Percentiles rank a stretch among this genome's conserved stretches.
These are phyloP conservation scores for Stramenopiles sp. DNA, from an alignment of 352 stramenopile species.

Conservation along the genomic window DNA sequence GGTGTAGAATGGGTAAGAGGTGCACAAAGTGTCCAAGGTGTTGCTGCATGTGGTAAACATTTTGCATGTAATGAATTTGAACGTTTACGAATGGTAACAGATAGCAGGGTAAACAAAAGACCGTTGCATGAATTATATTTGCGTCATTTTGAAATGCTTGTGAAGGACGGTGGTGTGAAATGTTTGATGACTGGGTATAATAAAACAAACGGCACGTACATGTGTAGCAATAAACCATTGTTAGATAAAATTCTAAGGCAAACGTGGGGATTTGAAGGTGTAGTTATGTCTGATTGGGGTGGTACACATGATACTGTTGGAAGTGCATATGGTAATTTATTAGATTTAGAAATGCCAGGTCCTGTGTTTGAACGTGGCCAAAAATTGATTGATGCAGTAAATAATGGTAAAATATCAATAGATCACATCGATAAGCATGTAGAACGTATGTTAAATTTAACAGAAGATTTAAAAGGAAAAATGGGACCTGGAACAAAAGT, in stretches of 20 bases:
- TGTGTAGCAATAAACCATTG: slow-evolving; percentile 24
- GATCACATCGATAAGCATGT: neutral
- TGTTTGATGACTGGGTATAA: slow-evolving; percentile 32
- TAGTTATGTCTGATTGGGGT: slow-evolving; percentile 30
- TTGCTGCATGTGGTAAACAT: slow-evolving; percentile 28
- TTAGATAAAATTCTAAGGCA: slow-evolving; percentile 18
- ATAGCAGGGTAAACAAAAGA: slow-evolving; percentile 24
- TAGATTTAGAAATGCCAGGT: slow-evolving; percentile 33
- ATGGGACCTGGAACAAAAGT: neutral
- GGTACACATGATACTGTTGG: slow-evolving; percentile 19
- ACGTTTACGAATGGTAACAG: slow-evolving; percentile 21
- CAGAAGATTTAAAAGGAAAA: neutral
- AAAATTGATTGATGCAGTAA: slow-evolving; percentile 13
- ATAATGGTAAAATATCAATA: neutral
- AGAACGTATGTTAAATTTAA: neutral
- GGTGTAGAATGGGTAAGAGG: slow-evolving; percentile 21
- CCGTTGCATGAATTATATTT: slow-evolving; percentile 29
- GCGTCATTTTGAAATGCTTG: slow-evolving; percentile 21
- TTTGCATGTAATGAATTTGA: slow-evolving; percentile 32
- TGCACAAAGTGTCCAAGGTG: slow-evolving; percentile 17
- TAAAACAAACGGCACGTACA: slow-evolving; percentile 26
- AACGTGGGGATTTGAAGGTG: slow-evolving; percentile 25
- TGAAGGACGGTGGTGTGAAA: slow-evolving; percentile 11
- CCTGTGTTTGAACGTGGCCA: slow-evolving; percentile 15
- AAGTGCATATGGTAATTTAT: slow-evolving; percentile 15